Evolutionary conservation across 345 rosid species (phyloP), one percentile per base, ranked within the genome.

Genomic region (Gossypium australe): DNA sequence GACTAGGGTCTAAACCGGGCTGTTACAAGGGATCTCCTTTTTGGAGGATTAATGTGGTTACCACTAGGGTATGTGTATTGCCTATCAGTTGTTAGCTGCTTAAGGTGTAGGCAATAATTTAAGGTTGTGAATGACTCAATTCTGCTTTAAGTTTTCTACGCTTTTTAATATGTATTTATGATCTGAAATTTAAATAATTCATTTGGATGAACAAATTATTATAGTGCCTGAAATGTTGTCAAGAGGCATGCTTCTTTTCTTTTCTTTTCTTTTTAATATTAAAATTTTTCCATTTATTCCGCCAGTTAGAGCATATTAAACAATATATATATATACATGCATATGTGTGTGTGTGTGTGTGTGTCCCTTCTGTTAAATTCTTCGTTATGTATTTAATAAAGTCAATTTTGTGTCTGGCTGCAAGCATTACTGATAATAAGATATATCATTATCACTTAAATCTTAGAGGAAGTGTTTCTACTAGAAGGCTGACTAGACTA

Each of bases 381-480:
- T 20, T 20, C 20, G 20, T 20, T 20, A 20, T 20, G 20, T 20
- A 20, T 0, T 20, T 20, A 20, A 20, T 20, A 20, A 20, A 20
- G 20, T 20, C 20, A 20, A 20, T 20, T 20, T 20, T 20, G 20
- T 20, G 20, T 20, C 20, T 20, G 20, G 20, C 20, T 20, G 20
- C 20, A 20, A 92, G 98, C 27, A 67, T 76, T 70, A 55, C 52
- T 80, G 98, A 92, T 75, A 76, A 83, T 53, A 87, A 85, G 83
- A 80, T 90, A 14, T 81, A 77, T 81, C 75, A 70, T 77, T 92
- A 87, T 78, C 81, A 80, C 49, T 58, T 94, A 48, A 89, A 90
- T 80, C 80, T 92, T 70, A 87, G 83, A 76, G 92, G 86, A 75
- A 73, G 70, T 72, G 25, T 48, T 62, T 78, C 87, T 4, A 51